These are phyloP conservation scores for Cyathus striatus DNA, from an alignment of 768 basidiomycete genomes.

Conservation along the genomic window DNA sequence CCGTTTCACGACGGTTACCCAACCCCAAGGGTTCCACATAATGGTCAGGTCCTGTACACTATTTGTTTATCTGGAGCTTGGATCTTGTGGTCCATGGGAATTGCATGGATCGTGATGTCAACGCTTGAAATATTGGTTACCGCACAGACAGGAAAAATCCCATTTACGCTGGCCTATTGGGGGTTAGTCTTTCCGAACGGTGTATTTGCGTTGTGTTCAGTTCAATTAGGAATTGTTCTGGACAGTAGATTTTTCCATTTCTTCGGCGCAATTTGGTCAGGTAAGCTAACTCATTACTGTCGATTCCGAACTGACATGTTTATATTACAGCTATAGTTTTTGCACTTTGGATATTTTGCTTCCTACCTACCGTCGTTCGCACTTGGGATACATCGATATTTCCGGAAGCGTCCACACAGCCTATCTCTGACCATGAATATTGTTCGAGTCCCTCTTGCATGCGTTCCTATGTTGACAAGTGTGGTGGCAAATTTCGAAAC, in stretches of 20 bases:
- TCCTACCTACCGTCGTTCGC: conserved; percentile 6
- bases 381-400: conserved; percentile 13
- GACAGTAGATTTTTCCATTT: conserved; percentile 45
- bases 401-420: neutral
- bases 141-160: neutral
- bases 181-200: neutral
- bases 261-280: conserved; percentile 49
- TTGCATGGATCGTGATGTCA: neutral
- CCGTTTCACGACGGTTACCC: neutral
- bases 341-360: conserved; percentile 8
- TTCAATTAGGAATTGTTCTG: conserved; percentile 44
- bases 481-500: too few relatives aligned
- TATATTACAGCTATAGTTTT: conserved; percentile 7
- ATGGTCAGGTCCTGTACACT: neutral
- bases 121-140: neutral
- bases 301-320: neutral
- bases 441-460: too few relatives aligned
- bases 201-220: conserved; percentile 32
- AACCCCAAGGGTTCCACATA: neutral
- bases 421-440: too few relatives aligned
- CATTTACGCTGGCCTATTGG: neutral
- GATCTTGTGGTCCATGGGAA: neutral
- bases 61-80: neutral
- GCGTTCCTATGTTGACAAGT: too few relatives aligned
- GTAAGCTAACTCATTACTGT: conserved; percentile 21